These are phyloP conservation scores for Boletus reticuloceps DNA, from an alignment of 768 basidiomycete genomes.

Conservation along the genomic window DNA sequence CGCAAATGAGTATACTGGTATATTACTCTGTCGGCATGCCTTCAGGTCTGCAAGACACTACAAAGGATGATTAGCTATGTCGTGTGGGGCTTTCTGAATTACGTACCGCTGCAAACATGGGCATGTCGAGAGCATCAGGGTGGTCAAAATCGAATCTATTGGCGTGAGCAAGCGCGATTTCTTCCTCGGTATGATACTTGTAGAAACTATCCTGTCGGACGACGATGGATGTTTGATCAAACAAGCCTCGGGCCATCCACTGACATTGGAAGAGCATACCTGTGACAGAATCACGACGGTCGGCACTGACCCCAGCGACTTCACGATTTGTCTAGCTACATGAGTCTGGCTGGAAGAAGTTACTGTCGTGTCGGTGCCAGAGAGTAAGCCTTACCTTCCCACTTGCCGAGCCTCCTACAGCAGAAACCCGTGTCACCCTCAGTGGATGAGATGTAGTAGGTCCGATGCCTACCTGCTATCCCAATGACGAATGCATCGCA, in stretches of 20 bases:
- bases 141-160: constrained; percentile 87
- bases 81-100: neutral
- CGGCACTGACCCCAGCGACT: constrained; percentile 77
- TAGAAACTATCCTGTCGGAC: constrained; percentile 86
- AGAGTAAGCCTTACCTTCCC: constrained; percentile 61
- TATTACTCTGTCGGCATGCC: constrained; percentile 77
- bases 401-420: constrained; percentile 77
- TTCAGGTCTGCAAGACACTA: constrained; percentile 88
- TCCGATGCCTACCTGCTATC: constrained; percentile 62
- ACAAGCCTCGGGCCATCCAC: neutral
- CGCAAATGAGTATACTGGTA: constrained; percentile 93
- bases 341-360: constrained; percentile 55
- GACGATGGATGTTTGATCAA: neutral
- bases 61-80: neutral
- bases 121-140: constrained; percentile 90
- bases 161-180: constrained; percentile 78
- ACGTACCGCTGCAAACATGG: constrained; percentile 74
- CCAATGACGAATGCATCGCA: constrained; percentile 82
- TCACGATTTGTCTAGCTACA: constrained; percentile 80
- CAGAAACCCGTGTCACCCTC: neutral
- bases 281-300: constrained; percentile 91
- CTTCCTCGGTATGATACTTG: constrained; percentile 72
- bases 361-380: neutral
- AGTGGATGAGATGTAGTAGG: neutral
- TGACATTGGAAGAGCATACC: constrained; percentile 35